Conservation (phyloP, 1,139 yeast species). For the Eremothecium sinecaudum region DNA sequence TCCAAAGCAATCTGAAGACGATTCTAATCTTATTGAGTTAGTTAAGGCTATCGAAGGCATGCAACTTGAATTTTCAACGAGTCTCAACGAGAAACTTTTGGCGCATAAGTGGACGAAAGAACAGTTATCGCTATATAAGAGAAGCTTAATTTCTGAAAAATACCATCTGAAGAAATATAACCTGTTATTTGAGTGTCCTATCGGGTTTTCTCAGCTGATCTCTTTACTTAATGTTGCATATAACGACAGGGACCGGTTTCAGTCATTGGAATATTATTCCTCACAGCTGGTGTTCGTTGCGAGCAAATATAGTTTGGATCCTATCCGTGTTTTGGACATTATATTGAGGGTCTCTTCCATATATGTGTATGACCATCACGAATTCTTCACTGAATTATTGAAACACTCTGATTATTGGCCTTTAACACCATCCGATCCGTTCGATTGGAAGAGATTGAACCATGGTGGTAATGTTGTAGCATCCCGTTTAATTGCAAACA, state of each 20-base stretch:
- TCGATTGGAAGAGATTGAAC: slow-evolving; percentile 29
- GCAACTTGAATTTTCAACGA: slow-evolving; percentile 8
- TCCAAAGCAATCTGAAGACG: slow-evolving; percentile 9
- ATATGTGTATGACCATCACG: slow-evolving; percentile 38
- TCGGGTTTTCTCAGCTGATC: slow-evolving; percentile 67
- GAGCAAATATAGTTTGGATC: slow-evolving; percentile 74
- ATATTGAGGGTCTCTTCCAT: slow-evolving; percentile 44
- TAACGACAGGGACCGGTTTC: slow-evolving; percentile 35
- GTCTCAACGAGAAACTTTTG: slow-evolving; percentile 10
- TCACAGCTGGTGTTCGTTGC: slow-evolving; percentile 48
- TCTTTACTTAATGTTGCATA: slow-evolving; percentile 44
- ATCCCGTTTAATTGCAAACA: slow-evolving; percentile 51
- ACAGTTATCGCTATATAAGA: slow-evolving; percentile 10
- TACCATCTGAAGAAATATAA: slow-evolving; percentile 69
- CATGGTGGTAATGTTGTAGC: slow-evolving; percentile 53
- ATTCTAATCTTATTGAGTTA: slow-evolving; percentile 3
- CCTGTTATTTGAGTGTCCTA: slow-evolving; percentile 66
- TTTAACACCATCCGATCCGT: slow-evolving; percentile 29
- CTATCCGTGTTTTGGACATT: slow-evolving; percentile 58
- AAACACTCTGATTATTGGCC: slow-evolving; percentile 64
- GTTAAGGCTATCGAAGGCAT: slow-evolving; percentile 1
- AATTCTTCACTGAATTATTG: slow-evolving; percentile 43
- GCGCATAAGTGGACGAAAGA: slow-evolving; percentile 9
- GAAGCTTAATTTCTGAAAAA: slow-evolving; percentile 9
- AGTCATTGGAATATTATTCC: slow-evolving; percentile 41